Evolutionary conservation across 176 grass and related monocot genomes (phyloP), one percentile per base, ranked within the genome.

Genomic region (Cymbopogon citratus): DNA sequence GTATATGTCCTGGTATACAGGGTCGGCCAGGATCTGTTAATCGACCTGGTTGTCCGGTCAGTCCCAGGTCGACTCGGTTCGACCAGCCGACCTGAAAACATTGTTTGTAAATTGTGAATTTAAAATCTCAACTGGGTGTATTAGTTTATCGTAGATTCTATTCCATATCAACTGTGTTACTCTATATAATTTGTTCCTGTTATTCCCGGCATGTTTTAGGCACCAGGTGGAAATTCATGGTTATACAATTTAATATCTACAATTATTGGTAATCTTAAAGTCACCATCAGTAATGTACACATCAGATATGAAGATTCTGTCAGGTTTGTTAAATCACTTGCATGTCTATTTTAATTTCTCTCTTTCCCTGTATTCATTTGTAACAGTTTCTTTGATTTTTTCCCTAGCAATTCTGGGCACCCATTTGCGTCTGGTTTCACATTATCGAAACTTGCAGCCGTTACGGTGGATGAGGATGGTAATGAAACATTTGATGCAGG

Each of bases 401-500:
- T 29, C 67, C 12, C n/a, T 82, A 98, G 95, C 74, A 93, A 98
- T 84, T 86, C 87, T 65, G 95, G 92, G 16, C 92, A 95, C 92
- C 92, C 92, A 62, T 98, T 98, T 81, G 91, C 92, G 10, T 88
- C 86, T 72, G 95, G 95, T 41, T 78, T 95, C 85, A 98, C 90
- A 64, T 93, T 98, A 80, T 98, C 88, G 71, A 98, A 89, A 84
- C 90, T 98, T 87, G 95, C 95, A 80, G 95, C 95, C 5, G 84
- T 95, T 76, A 98, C 92, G 0, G 92, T 91, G 63, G 95, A 98
- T 84, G 95, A 95, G 89, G 78, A 98, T 46, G 95, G 88, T 56
- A 90, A 98, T 66, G 95, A 98, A 79, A 98, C 95, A 73, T 98
- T 98, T 91, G 92, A 98, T 93, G 85, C 95, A 69, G 94, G 92